These are phyloP conservation scores for Salix viminalis DNA, from an alignment of 345 rosid genomes.

Conservation along the genomic window DNA sequence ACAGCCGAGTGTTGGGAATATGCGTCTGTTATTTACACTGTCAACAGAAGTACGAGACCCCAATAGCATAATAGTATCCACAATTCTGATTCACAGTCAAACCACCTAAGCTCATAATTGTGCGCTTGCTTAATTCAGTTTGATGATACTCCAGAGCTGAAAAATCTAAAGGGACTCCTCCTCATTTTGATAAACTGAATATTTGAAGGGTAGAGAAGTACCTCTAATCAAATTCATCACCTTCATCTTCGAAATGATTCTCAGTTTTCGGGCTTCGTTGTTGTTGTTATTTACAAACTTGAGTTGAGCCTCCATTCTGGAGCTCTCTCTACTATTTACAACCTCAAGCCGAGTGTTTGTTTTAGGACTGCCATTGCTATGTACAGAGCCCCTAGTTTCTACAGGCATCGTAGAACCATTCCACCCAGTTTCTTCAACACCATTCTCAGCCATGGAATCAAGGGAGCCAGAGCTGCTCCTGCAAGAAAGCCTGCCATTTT, in stretches of 20 bases:
- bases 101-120: constrained; percentile 4
- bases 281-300: constrained; percentile 53
- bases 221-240: constrained; percentile 56
- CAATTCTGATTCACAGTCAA: constrained; percentile 25
- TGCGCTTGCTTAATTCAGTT: not conserved
- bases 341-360: constrained; percentile 28
- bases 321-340: constrained; percentile 60
- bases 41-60: constrained; percentile 16
- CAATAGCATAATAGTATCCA: constrained; percentile 15
- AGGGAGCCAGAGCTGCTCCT: constrained; percentile 41
- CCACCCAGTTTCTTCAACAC: constrained; percentile 29
- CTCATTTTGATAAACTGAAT: not conserved
- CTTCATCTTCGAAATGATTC: constrained; percentile 56
- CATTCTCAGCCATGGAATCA: constrained; percentile 25
- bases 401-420: constrained; percentile 32
- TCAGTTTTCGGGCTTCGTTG: constrained; percentile 38
- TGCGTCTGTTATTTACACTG: constrained; percentile 32
- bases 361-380: constrained; percentile 33
- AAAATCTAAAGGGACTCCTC: not conserved
- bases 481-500: constrained; percentile 27
- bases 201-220: constrained; percentile 16
- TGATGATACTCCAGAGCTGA: not conserved
- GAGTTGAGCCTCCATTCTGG: constrained; percentile 43
- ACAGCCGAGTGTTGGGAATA: constrained; percentile 19
- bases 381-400: constrained; percentile 43